These are phyloP conservation scores for Cercospora nicotianae DNA, from an alignment of 2,329 filamentous ascomycete species.

Conservation along the genomic window DNA sequence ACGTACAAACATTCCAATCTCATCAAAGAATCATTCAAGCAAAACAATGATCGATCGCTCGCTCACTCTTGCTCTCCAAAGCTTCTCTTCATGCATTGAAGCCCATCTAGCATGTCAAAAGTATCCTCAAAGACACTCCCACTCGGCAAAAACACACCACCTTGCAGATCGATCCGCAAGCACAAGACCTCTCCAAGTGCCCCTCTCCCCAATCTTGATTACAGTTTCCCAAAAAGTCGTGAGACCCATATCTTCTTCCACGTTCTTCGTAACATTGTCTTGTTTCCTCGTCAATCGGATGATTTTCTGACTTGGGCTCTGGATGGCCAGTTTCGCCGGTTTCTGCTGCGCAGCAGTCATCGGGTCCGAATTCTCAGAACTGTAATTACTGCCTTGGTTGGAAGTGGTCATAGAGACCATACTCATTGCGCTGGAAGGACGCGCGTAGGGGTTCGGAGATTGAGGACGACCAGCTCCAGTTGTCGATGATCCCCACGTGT, in stretches of 20 bases:
- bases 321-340: slow-evolving; percentile 92
- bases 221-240: slow-evolving; percentile 85
- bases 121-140: slow-evolving; percentile 60
- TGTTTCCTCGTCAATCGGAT: slow-evolving; percentile 76
- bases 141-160: slow-evolving; percentile 93
- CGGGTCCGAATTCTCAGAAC: slow-evolving; percentile 54
- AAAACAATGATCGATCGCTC: neutral
- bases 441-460: slow-evolving; percentile 54
- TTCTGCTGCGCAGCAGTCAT: slow-evolving; percentile 61
- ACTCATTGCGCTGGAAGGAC: slow-evolving; percentile 60
- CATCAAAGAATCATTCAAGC: neutral
- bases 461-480: slow-evolving; percentile 44
- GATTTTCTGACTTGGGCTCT: slow-evolving; percentile 92
- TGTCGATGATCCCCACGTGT: slow-evolving; percentile 40
- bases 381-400: slow-evolving; percentile 54
- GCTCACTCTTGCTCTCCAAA: neutral
- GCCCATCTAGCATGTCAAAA: neutral
- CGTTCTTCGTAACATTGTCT: slow-evolving; percentile 57
- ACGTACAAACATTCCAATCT: neutral
- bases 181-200: slow-evolving; percentile 78
- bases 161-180: slow-evolving; percentile 78
- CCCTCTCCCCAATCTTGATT: slow-evolving; percentile 82
- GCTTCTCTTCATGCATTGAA: neutral
- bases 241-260: slow-evolving; percentile 62
- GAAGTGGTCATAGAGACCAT: slow-evolving; percentile 58